phyloP scores from a whole-genome alignment of 148 eudicot species.

The Dysphania ambrosioides region DNA sequence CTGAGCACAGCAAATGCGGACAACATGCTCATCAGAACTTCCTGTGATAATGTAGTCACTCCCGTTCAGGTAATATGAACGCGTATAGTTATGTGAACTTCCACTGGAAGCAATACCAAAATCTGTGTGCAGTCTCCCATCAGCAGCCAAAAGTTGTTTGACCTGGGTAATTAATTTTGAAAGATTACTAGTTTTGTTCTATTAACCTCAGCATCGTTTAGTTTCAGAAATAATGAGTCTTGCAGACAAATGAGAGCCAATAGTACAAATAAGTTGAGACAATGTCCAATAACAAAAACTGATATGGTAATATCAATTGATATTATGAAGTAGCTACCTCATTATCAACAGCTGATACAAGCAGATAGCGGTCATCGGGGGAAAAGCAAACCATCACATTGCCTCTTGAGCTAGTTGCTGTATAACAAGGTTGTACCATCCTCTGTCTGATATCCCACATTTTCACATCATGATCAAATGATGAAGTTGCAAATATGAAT shows the following conservation, averaged over 20 bases:
- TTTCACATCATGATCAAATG: constrained; percentile 86
- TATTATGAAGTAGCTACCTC: constrained; percentile 46
- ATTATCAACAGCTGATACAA: constrained; percentile 90
- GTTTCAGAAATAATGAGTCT: neutral
- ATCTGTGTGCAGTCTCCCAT: constrained; percentile 79
- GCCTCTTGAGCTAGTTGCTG: constrained; percentile 82
- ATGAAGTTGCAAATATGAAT: constrained; percentile 76
- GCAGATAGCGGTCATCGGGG: constrained; percentile 84
- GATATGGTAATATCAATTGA: no score
- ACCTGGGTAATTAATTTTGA: constrained; percentile 51
- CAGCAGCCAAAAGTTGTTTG: constrained; percentile 85
- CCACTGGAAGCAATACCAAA: constrained; percentile 75
- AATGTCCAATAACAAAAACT: no score
- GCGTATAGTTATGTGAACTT: constrained; percentile 87
- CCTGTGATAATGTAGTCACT: constrained; percentile 82
- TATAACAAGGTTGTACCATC: constrained; percentile 66
- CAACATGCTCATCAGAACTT: constrained; percentile 89
- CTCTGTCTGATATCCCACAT: constrained; percentile 93
- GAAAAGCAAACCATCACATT: constrained; percentile 98
- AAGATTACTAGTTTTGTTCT: neutral
- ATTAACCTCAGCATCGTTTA: neutral
- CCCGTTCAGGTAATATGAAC: constrained; percentile 91
- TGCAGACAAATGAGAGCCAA: neutral
- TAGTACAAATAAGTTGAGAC: neutral
- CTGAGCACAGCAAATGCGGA: constrained; percentile 86